Percentiles rank a stretch among this genome's conserved stretches.
These are phyloP conservation scores for Stromatinia cepivora DNA, from an alignment of 2,329 filamentous ascomycete genomes.

Conservation along the genomic window DNA sequence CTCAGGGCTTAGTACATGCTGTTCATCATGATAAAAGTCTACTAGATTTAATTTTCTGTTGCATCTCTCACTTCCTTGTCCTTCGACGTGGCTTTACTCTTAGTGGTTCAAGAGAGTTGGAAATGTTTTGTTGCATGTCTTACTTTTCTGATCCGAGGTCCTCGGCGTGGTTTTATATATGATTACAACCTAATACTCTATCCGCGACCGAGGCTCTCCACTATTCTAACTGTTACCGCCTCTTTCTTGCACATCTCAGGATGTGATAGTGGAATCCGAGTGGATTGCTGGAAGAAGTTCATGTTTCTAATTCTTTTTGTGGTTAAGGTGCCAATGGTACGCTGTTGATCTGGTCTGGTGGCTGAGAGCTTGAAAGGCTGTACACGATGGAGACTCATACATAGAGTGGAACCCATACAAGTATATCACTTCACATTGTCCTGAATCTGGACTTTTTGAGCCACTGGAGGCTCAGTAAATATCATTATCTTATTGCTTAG, in stretches of 20 bases:
- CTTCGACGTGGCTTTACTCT: conserved; percentile 4
- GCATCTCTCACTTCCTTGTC: conserved; percentile 14
- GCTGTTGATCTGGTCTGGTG: background rate
- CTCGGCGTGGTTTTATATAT: conserved; percentile 4
- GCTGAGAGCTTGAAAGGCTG: background rate
- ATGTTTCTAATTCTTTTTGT: background rate
- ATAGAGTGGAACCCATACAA: background rate
- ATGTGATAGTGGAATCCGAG: background rate
- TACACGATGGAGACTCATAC: background rate
- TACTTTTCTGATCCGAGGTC: conserved; percentile 6
- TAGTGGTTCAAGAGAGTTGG: background rate
- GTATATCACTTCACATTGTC: background rate
- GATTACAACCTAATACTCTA: conserved; percentile 1
- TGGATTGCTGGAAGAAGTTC: background rate
- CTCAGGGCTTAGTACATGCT: background rate
- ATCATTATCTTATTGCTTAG: no score
- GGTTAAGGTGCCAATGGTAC: background rate
- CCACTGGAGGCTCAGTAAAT: background rate
- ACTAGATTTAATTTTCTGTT: background rate
- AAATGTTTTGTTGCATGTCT: conserved; percentile 3
- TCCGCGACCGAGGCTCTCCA: conserved; percentile 13
- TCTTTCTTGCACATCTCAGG: background rate
- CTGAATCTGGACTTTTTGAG: background rate
- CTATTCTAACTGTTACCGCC: background rate
- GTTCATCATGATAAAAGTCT: background rate